Evolutionary conservation across 2,329 filamentous ascomycete genomes (phyloP).

Genomic region (Aspergillus sp.): DNA sequence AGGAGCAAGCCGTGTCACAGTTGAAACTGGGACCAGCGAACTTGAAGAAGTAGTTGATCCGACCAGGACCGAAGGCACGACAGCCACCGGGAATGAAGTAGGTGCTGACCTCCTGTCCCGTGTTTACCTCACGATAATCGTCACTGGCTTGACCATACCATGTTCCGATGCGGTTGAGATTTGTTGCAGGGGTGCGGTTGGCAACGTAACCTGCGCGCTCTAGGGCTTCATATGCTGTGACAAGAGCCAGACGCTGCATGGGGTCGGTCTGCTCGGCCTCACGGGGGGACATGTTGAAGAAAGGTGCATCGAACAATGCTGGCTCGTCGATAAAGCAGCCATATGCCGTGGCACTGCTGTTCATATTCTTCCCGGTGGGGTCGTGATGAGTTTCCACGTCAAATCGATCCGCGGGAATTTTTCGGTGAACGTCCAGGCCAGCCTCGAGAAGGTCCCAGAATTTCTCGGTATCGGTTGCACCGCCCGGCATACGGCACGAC

Average conservation of each 20-base stretch:
- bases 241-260: slow-evolving; percentile 69
- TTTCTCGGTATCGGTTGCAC: slow-evolving; percentile 2
- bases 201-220: slow-evolving; percentile 74
- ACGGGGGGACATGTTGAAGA: slow-evolving; percentile 57
- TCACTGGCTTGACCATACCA: slow-evolving; percentile 71
- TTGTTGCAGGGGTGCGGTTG: slow-evolving; percentile 62
- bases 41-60: slow-evolving; percentile 72
- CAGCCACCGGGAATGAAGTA: slow-evolving; percentile 61
- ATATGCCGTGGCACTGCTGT: slow-evolving; percentile 25
- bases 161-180: slow-evolving; percentile 58
- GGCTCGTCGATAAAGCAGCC: slow-evolving; percentile 36
- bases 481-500: slow-evolving; percentile 1
- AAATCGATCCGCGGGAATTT: slow-evolving; percentile 30
- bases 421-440: slow-evolving; percentile 22
- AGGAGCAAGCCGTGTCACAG: slow-evolving; percentile 69
- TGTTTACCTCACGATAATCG: slow-evolving; percentile 61
- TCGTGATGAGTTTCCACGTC: slow-evolving; percentile 30
- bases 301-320: slow-evolving; percentile 33
- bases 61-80: slow-evolving; percentile 55
- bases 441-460: background rate
- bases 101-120: slow-evolving; percentile 64
- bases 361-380: slow-evolving; percentile 25
- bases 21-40: slow-evolving; percentile 67
- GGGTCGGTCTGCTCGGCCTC: slow-evolving; percentile 69
- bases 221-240: slow-evolving; percentile 73